phyloP scores from a whole-genome alignment of 495 filamentous ascomycete genomes.

The Thermothielavioides terrestris region DNA sequence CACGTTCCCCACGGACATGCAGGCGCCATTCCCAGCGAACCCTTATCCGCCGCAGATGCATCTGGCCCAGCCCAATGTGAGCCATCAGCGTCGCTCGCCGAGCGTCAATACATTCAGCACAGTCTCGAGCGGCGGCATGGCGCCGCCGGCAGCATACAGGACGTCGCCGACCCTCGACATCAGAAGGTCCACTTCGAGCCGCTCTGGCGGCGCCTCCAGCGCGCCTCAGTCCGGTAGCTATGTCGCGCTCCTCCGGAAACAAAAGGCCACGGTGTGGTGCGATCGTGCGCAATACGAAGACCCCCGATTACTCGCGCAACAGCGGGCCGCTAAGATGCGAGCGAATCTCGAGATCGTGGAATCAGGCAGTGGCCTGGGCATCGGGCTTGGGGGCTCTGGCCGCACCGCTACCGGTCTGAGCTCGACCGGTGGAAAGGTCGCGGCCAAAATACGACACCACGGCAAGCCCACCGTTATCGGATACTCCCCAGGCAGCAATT shows the following conservation, averaged over 20 bases:
- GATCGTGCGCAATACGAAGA: constrained; percentile 92
- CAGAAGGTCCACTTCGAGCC: constrained; percentile 62
- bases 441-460: constrained; percentile 76
- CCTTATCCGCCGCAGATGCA: constrained; percentile 25
- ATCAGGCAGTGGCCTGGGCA: constrained; percentile 14
- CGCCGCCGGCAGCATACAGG: constrained; percentile 40
- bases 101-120: constrained; percentile 72
- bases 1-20: constrained; percentile 33
- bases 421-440: constrained; percentile 42
- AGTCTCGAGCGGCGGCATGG: constrained; percentile 43
- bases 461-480: constrained; percentile 60
- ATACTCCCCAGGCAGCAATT: constrained; percentile 62
- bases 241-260: constrained; percentile 86
- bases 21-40: constrained; percentile 3
- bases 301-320: constrained; percentile 67
- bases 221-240: constrained; percentile 60
- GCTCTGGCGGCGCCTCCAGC: constrained; percentile 52
- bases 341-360: constrained; percentile 70
- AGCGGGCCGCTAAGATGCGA: constrained; percentile 72
- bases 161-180: constrained; percentile 51
- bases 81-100: constrained; percentile 53
- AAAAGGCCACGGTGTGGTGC: constrained; percentile 98
- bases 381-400: constrained; percentile 30
- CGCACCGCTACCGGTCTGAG: constrained; percentile 53
- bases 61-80: constrained; percentile 30